A percentile compares a stretch with the other conserved stretches of the same genome.
Evolutionary conservation across 768 basidiomycete genomes (phyloP).

Genomic region (Tricholoma furcatifolium): DNA sequence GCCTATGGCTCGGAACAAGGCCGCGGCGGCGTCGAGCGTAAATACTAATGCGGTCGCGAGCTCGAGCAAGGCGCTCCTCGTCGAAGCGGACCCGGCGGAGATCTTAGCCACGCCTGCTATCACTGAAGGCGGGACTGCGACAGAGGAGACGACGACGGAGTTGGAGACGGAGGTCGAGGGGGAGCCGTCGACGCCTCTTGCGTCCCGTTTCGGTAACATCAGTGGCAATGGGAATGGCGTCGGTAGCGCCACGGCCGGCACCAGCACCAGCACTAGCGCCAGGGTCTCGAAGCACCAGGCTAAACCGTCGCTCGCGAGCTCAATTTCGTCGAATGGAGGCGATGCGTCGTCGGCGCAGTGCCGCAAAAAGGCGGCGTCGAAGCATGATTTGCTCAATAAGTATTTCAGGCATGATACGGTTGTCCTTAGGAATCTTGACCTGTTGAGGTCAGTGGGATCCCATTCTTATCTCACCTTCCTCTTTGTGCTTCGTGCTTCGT

Average conservation of each 20-base stretch:
- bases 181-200: slow-evolving; percentile 11
- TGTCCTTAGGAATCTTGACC: slow-evolving; percentile 76
- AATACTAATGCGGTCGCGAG: slow-evolving; percentile 16
- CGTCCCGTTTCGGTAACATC: slow-evolving; percentile 7
- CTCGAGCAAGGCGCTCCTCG: slow-evolving; percentile 13
- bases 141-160: slow-evolving; percentile 52
- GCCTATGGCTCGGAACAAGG: slow-evolving; percentile 12
- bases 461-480: background rate
- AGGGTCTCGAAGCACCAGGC: slow-evolving; percentile 29
- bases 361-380: slow-evolving; percentile 46
- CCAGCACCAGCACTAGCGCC: no score
- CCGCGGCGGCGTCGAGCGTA: slow-evolving; percentile 12
- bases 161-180: slow-evolving; percentile 61
- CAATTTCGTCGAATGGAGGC: slow-evolving; percentile 25
- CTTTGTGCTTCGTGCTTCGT: no score
- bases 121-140: slow-evolving; percentile 73
- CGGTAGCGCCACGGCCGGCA: no score
- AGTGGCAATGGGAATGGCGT: no score
- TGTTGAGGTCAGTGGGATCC: slow-evolving; percentile 63
- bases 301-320: slow-evolving; percentile 34
- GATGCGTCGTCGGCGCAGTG: slow-evolving; percentile 9
- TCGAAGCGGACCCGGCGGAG: slow-evolving; percentile 25
- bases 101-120: slow-evolving; percentile 54
- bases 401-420: slow-evolving; percentile 91
- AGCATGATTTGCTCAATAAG: slow-evolving; percentile 86